A percentile compares a stretch with the other conserved stretches of the same genome.
These are phyloP conservation scores for Ceratocystis eucalypticola DNA, from an alignment of 2,329 filamentous ascomycete species.

Conservation along the genomic window DNA sequence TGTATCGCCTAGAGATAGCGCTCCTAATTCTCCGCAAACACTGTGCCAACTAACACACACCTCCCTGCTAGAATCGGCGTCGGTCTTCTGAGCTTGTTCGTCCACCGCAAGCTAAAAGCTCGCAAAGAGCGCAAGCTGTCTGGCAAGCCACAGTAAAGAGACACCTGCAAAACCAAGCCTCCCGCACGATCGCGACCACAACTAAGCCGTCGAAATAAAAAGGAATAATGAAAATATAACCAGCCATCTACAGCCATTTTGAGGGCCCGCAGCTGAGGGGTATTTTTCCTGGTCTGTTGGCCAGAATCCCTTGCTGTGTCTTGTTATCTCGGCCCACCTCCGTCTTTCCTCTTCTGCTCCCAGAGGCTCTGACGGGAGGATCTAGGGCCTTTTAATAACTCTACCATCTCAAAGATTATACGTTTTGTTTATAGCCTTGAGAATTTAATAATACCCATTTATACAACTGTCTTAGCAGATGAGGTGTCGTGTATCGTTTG, in stretches of 20 bases:
- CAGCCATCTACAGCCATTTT: neutral
- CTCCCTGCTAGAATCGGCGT: conserved; percentile 24
- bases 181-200: neutral
- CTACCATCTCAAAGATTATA: neutral
- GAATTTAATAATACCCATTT: neutral
- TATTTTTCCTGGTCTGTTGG: neutral
- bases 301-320: neutral
- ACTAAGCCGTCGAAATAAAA: neutral
- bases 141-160: conserved; percentile 15
- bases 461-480: neutral
- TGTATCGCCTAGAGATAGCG: too few relatives aligned
- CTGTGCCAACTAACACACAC: conserved; percentile 20
- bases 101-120: conserved; percentile 26
- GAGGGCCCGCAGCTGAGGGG: neutral
- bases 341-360: neutral
- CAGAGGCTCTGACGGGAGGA: neutral
- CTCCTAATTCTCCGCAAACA: neutral
- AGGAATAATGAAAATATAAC: neutral
- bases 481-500: neutral
- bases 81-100: conserved; percentile 25
- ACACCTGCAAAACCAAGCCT: too few relatives aligned
- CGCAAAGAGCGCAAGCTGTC: conserved; percentile 27
- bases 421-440: neutral
- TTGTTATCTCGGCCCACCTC: neutral
- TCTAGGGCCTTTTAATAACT: neutral